phyloP scores from a whole-genome alignment of 169 alveolate species.

The Plasmodium yoelii region DNA sequence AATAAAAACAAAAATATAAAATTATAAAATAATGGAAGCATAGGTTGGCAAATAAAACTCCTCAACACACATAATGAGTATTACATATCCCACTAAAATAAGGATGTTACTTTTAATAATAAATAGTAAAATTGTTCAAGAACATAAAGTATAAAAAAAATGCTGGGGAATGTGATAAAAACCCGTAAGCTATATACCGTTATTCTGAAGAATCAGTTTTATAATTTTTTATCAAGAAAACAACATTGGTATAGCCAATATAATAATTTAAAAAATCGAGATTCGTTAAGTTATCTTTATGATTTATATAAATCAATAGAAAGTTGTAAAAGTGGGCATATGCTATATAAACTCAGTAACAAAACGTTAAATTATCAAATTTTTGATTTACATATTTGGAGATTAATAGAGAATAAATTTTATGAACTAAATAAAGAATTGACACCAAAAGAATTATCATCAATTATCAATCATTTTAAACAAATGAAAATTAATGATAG shows the following conservation, averaged over 20 bases:
- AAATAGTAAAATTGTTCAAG: too few species aligned
- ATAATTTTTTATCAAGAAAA: constrained; percentile 15
- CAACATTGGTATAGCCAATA: constrained; percentile 38
- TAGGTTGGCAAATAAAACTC: too few species aligned
- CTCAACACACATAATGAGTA: too few species aligned
- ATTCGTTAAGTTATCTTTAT: constrained; percentile 14
- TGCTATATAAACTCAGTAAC: constrained; percentile 75
- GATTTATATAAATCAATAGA: constrained; percentile 65
- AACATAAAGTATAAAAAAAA: too few species aligned
- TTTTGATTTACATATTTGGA: constrained; percentile 82
- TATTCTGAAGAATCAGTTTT: not conserved
- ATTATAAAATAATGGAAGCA: too few species aligned
- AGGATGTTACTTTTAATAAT: too few species aligned
- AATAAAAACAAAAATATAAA: too few species aligned
- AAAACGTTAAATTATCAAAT: constrained; percentile 80
- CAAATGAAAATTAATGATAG: constrained; percentile 81
- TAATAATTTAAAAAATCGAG: constrained; percentile 9
- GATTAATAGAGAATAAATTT: constrained; percentile 76
- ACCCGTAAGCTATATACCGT: too few species aligned
- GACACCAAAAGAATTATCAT: constrained; percentile 81
- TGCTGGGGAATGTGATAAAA: too few species aligned
- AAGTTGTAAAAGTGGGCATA: constrained; percentile 39
- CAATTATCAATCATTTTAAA: constrained; percentile 81
- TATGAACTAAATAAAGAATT: constrained; percentile 74
- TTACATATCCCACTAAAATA: too few species aligned